Percentiles rank a stretch among this genome's conserved stretches.
phyloP scores from a whole-genome alignment of 192 early-diverging fungal species.

The Geranomyces variabilis region DNA sequence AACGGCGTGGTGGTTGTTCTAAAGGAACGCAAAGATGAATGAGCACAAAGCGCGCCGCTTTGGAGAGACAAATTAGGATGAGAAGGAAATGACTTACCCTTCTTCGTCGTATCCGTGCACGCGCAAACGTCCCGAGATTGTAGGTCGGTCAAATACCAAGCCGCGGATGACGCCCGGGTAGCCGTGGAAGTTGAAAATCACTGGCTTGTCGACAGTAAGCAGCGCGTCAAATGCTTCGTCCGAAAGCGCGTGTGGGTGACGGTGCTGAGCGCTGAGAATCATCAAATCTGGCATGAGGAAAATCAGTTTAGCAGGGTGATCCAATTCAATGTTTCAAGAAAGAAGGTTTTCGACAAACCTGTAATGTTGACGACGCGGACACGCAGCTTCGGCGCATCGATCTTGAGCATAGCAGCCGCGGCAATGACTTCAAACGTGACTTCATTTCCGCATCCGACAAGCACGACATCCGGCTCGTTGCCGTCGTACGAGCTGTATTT shows the following conservation, averaged over 20 bases:
- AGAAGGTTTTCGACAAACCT: slow-evolving; percentile 29
- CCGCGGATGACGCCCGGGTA: slow-evolving; percentile 45
- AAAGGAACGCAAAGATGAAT: too few relatives aligned
- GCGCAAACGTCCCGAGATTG: slow-evolving; percentile 20
- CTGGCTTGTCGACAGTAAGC: slow-evolving; percentile 41
- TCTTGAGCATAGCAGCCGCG: slow-evolving; percentile 41
- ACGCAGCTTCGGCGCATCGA: slow-evolving; percentile 39
- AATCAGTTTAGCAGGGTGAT: neutral
- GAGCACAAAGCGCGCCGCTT: too few relatives aligned
- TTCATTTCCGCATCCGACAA: slow-evolving; percentile 51
- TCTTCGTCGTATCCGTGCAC: slow-evolving; percentile 52
- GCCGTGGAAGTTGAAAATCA: slow-evolving; percentile 54
- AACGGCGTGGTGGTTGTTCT: slow-evolving; percentile 50
- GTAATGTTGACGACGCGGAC: slow-evolving; percentile 52
- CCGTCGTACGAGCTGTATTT: slow-evolving; percentile 37
- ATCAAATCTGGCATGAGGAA: slow-evolving; percentile 35
- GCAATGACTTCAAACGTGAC: slow-evolving; percentile 48
- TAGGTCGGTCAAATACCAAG: slow-evolving; percentile 37
- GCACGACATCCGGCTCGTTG: slow-evolving; percentile 45
- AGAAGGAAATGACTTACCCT: slow-evolving; percentile 16
- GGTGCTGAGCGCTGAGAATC: slow-evolving; percentile 34
- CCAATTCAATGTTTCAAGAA: too few relatives aligned
- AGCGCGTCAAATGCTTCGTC: slow-evolving; percentile 36
- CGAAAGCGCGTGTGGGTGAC: slow-evolving; percentile 49
- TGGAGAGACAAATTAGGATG: too few relatives aligned